Percentiles rank a stretch among this genome's conserved stretches.
These are phyloP conservation scores for Carex arenaria DNA, from an alignment of 202 grass and related monocot species.

Conservation along the genomic window DNA sequence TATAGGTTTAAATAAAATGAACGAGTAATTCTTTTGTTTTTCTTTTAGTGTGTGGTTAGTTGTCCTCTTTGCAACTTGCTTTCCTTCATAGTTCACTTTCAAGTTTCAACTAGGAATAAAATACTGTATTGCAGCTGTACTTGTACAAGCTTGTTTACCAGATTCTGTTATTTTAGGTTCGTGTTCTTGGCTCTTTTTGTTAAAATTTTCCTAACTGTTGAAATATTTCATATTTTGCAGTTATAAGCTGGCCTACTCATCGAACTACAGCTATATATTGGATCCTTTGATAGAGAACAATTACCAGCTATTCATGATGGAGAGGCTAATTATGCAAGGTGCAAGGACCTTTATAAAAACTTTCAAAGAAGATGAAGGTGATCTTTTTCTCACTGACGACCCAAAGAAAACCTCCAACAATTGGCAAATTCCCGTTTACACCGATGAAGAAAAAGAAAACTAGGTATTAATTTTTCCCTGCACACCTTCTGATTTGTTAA, in stretches of 20 bases:
- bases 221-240: slow-evolving; percentile 30
- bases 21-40: not conserved
- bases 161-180: not conserved
- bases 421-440: slow-evolving; percentile 84
- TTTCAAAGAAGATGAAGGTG: slow-evolving; percentile 70
- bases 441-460: slow-evolving; percentile 28
- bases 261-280: slow-evolving; percentile 78
- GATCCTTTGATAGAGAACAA: slow-evolving; percentile 68
- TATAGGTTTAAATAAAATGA: not conserved
- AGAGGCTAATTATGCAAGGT: slow-evolving; percentile 80
- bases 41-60: not conserved
- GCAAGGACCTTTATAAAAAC: slow-evolving; percentile 85
- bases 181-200: not conserved
- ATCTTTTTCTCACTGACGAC: slow-evolving; percentile 79
- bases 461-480: not conserved
- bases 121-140: not conserved
- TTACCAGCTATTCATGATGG: slow-evolving; percentile 88
- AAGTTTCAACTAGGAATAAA: not conserved
- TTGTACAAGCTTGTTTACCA: not conserved
- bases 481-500: not conserved
- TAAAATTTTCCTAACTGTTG: not conserved
- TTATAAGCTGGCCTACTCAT: slow-evolving; percentile 75
- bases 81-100: not conserved
- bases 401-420: slow-evolving; percentile 67
- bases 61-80: not conserved